These are phyloP conservation scores for Claviceps quebecensis DNA, from an alignment of 2,329 filamentous ascomycete genomes.

Conservation along the genomic window DNA sequence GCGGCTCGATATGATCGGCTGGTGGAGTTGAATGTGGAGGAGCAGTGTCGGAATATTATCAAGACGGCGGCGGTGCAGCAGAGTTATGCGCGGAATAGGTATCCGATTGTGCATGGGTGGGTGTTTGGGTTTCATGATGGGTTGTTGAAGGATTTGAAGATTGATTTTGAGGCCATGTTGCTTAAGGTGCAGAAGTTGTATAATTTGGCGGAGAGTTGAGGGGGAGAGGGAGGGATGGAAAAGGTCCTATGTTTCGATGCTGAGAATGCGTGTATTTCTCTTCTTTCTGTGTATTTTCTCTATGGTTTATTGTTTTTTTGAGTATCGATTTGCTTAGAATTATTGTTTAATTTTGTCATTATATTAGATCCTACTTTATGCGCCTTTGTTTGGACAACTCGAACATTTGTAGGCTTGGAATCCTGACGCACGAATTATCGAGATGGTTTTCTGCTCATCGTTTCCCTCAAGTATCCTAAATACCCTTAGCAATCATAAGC, in stretches of 20 bases:
- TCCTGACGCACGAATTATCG: no score
- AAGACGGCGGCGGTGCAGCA: constrained; percentile 71
- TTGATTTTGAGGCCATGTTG: constrained; percentile 45
- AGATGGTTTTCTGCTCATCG: no score
- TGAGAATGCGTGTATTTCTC: no score
- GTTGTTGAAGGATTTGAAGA: constrained; percentile 48
- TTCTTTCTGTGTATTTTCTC: no score
- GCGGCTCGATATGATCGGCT: constrained; percentile 52
- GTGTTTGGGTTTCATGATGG: constrained; percentile 58
- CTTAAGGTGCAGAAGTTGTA: constrained; percentile 51
- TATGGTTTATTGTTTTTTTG: background rate
- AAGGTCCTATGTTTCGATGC: no score
- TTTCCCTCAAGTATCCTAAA: no score
- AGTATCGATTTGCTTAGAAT: no score
- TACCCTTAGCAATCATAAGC: no score
- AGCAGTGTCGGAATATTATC: constrained; percentile 65
- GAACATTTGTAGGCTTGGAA: no score
- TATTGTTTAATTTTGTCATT: no score
- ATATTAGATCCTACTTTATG: no score
- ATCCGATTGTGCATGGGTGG: constrained; percentile 60
- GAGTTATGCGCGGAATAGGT: constrained; percentile 46
- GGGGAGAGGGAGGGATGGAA: background rate
- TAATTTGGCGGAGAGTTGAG: constrained; percentile 28
- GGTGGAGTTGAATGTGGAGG: constrained; percentile 70
- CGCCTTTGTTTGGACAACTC: no score